Conservation (phyloP, 768 basidiomycete genomes). For the Leccinum olivaceopallidum region DNA sequence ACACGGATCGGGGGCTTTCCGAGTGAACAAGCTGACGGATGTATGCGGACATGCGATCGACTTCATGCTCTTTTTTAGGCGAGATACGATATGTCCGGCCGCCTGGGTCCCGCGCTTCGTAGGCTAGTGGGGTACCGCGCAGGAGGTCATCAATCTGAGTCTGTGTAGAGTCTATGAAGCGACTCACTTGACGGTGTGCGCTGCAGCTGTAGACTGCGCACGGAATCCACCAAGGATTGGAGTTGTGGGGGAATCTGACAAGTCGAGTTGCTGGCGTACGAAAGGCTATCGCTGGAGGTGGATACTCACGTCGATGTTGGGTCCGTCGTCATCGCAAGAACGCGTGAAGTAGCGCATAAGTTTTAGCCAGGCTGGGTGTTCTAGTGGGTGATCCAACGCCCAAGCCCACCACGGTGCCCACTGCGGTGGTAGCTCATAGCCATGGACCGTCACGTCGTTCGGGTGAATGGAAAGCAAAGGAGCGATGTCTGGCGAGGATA, state of each 20-base stretch:
- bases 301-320: slow-evolving; percentile 18
- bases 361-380: slow-evolving; percentile 23
- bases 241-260: slow-evolving; percentile 27
- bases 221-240: slow-evolving; percentile 21
- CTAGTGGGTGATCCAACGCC: slow-evolving; percentile 20
- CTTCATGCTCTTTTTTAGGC: slow-evolving; percentile 77
- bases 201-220: slow-evolving; percentile 29
- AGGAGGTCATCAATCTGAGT: neutral
- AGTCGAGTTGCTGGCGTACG: neutral
- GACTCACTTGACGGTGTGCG: slow-evolving; percentile 22
- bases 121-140: slow-evolving; percentile 1
- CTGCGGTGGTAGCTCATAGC: slow-evolving; percentile 18
- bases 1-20: slow-evolving; percentile 26
- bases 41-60: slow-evolving; percentile 60
- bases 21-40: slow-evolving; percentile 37
- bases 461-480: slow-evolving; percentile 48
- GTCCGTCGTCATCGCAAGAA: slow-evolving; percentile 9
- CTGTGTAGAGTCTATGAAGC: neutral
- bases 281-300: neutral
- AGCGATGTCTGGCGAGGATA: slow-evolving; percentile 26
- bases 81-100: slow-evolving; percentile 53
- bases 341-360: slow-evolving; percentile 26
- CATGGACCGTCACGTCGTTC: slow-evolving; percentile 40
- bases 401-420: slow-evolving; percentile 42
- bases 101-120: slow-evolving; percentile 6